Evolutionary conservation across 768 basidiomycete species (phyloP).

Genomic region (Pisolithus orientalis): DNA sequence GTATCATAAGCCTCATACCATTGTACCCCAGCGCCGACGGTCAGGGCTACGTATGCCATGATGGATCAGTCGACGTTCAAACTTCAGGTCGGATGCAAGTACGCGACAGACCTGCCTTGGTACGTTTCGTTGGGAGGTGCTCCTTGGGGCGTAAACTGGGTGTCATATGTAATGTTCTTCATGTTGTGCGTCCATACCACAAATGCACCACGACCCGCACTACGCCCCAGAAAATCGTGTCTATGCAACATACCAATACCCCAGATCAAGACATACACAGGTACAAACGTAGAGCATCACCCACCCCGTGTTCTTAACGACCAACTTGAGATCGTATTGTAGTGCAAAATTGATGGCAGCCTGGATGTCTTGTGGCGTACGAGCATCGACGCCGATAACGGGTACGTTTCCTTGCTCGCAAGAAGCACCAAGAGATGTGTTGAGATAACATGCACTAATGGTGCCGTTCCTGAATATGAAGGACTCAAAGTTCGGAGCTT

Average conservation of each 20-base stretch:
- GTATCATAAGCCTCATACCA: slow-evolving; percentile 39
- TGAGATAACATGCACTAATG: slow-evolving; percentile 32
- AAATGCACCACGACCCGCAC: slow-evolving; percentile 31
- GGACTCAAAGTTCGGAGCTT: slow-evolving; percentile 28
- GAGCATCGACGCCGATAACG: slow-evolving; percentile 16
- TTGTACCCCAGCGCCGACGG: slow-evolving; percentile 38
- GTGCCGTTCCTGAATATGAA: slow-evolving; percentile 38
- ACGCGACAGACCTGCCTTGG: slow-evolving; percentile 12
- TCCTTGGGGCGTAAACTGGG: slow-evolving; percentile 29
- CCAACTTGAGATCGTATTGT: slow-evolving; percentile 10
- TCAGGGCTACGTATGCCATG: slow-evolving; percentile 22
- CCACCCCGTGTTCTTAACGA: slow-evolving; percentile 20
- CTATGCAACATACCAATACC: slow-evolving; percentile 5
- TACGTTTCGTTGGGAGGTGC: slow-evolving; percentile 8
- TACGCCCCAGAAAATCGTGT: slow-evolving; percentile 36
- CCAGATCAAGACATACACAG: not conserved
- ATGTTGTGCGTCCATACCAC: slow-evolving; percentile 37
- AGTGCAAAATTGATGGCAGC: slow-evolving; percentile 16
- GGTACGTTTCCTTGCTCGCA: slow-evolving; percentile 20
- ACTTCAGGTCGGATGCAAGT: not conserved
- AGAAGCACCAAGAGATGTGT: slow-evolving; percentile 20
- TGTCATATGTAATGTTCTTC: slow-evolving; percentile 31
- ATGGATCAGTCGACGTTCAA: not conserved
- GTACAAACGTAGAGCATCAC: not conserved
- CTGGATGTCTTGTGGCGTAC: slow-evolving; percentile 14